Conservation (phyloP, 768 basidiomycete species). For the Suillus tomentosus region DNA sequence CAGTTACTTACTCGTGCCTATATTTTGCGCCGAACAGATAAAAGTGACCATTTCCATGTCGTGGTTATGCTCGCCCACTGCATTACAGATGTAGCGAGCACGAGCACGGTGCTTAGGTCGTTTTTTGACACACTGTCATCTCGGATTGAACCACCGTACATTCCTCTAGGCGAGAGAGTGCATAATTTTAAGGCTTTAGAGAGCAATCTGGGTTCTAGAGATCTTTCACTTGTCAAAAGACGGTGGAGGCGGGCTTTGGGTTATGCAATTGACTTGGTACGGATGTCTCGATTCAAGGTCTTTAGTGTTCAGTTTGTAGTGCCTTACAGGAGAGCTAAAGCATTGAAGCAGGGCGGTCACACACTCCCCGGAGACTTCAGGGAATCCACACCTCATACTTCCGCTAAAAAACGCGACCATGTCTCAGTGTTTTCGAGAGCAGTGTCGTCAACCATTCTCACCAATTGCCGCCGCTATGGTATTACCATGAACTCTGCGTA, state of each 20-base stretch:
- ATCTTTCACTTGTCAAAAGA: conserved; percentile 34
- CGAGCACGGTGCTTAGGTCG: conserved; percentile 41
- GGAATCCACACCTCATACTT: conserved; percentile 36
- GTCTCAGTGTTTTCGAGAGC: conserved; percentile 28
- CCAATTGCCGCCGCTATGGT: conserved; percentile 40
- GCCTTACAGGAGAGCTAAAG: conserved; percentile 7
- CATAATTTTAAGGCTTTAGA: conserved; percentile 44
- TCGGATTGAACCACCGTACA: conserved; percentile 11
- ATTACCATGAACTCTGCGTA: conserved; percentile 53
- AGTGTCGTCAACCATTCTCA: conserved; percentile 33
- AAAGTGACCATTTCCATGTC: conserved; percentile 39
- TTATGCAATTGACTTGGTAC: conserved; percentile 35
- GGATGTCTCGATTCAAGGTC: conserved; percentile 39
- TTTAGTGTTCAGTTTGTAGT: not conserved
- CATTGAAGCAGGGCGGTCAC: conserved; percentile 51
- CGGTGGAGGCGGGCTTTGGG: conserved; percentile 52
- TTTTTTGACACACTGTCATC: conserved; percentile 44
- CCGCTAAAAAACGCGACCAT: conserved; percentile 38
- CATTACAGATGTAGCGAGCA: conserved; percentile 53
- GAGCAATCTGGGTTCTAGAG: conserved; percentile 33
- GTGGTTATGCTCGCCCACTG: conserved; percentile 49
- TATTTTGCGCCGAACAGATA: conserved; percentile 43
- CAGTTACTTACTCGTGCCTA: conserved; percentile 44
- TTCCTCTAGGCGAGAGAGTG: conserved; percentile 39
- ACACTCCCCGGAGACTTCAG: conserved; percentile 47